Percentiles rank a stretch among this genome's conserved stretches.
These are phyloP conservation scores for Kitagawia praeruptora DNA, from an alignment of 129 eudicot species.

Conservation along the genomic window DNA sequence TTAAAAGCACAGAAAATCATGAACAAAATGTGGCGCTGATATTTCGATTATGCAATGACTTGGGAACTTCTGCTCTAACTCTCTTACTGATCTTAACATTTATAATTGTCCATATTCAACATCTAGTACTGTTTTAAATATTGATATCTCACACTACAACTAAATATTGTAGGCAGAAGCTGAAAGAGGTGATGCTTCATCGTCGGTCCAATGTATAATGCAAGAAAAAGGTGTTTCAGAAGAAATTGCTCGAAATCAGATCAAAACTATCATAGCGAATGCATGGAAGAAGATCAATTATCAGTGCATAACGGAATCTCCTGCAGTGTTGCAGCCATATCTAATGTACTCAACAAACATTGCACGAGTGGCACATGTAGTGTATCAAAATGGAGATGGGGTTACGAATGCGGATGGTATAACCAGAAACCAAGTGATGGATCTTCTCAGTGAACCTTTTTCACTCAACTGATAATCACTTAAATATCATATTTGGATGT, in stretches of 20 bases:
- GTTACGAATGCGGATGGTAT: neutral
- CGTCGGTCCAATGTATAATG: conserved; percentile 21
- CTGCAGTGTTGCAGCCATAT: neutral
- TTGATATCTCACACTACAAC: too few relatives aligned
- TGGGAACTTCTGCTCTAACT: neutral
- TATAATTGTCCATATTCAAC: too few relatives aligned
- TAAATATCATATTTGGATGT: neutral
- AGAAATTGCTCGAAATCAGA: conserved; percentile 12
- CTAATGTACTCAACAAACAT: neutral
- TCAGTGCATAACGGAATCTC: neutral
- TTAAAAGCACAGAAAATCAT: neutral
- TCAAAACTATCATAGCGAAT: neutral
- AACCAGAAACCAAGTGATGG: neutral
- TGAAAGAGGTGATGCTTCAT: conserved; percentile 32
- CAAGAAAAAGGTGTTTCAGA: conserved; percentile 16
- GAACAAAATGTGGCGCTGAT: neutral
- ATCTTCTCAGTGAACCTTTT: neutral
- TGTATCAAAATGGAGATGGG: neutral
- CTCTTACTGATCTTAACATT: too few relatives aligned
- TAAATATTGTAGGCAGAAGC: conserved; percentile 25
- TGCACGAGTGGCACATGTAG: neutral
- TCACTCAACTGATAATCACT: neutral
- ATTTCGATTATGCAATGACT: neutral
- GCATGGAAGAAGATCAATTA: conserved; percentile 18
- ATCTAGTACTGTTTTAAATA: too few relatives aligned